A percentile compares a stretch with the other conserved stretches of the same genome.
Conservation (phyloP, 2,329 filamentous ascomycete genomes). For the Tolypocladium nubicola region DNA sequence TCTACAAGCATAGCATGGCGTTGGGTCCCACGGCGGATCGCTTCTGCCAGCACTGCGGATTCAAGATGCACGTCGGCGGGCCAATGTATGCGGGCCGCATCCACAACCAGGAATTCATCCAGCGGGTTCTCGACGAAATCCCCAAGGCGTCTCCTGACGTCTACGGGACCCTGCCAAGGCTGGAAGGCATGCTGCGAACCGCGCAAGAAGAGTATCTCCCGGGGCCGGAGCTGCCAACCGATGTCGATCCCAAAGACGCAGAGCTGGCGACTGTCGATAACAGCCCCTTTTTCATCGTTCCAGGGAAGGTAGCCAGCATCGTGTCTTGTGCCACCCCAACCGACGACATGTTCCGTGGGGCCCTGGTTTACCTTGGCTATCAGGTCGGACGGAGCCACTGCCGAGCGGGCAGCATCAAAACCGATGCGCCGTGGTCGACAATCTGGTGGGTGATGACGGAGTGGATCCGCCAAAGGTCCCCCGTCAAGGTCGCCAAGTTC, state of each 20-base stretch:
- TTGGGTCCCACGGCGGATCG: constrained; percentile 57
- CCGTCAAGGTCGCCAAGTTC: constrained; percentile 63
- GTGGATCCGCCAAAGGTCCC: constrained; percentile 73
- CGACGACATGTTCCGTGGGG: constrained; percentile 71
- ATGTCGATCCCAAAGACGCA: constrained; percentile 27
- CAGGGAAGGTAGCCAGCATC: constrained; percentile 62
- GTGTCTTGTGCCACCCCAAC: constrained; percentile 72
- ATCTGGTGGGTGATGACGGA: constrained; percentile 92
- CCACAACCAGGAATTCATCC: constrained; percentile 75
- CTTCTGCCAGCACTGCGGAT: constrained; percentile 73
- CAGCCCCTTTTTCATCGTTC: constrained; percentile 79
- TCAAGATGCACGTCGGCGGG: constrained; percentile 76
- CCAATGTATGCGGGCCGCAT: constrained; percentile 93
- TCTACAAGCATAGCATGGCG: constrained; percentile 70
- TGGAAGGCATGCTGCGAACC: constrained; percentile 85
- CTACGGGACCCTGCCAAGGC: constrained; percentile 71
- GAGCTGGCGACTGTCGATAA: constrained; percentile 58
- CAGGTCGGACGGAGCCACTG: constrained; percentile 78
- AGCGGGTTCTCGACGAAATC: constrained; percentile 64
- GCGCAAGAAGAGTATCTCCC: constrained; percentile 64
- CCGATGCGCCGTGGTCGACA: constrained; percentile 79
- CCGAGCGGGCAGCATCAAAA: constrained; percentile 83
- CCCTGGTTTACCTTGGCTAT: constrained; percentile 72
- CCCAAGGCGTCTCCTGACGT: constrained; percentile 53
- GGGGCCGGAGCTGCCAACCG: constrained; percentile 25